phyloP scores from a whole-genome alignment of 1,139 yeast species.

The Candida glucosophila region DNA sequence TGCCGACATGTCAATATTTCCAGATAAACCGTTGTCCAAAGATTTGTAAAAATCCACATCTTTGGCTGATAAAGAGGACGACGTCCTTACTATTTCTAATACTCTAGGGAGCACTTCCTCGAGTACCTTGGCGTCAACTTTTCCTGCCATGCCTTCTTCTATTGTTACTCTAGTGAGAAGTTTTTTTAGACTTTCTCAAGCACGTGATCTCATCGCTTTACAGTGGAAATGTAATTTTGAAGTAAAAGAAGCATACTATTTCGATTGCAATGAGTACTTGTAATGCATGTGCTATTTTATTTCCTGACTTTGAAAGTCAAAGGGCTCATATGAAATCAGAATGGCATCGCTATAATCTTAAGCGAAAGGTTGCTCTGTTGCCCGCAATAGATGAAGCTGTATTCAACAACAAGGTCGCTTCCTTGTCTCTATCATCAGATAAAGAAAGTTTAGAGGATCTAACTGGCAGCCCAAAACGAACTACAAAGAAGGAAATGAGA shows the following conservation, averaged over 20 bases:
- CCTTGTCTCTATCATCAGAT: slow-evolving; percentile 11
- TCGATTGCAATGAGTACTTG: slow-evolving; percentile 23
- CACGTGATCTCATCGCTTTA: slow-evolving; percentile 3
- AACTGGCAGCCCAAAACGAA: too few relatives aligned
- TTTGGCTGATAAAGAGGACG: slow-evolving; percentile 67
- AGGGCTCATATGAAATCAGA: slow-evolving; percentile 52
- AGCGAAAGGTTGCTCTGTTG: slow-evolving; percentile 51
- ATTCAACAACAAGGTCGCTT: slow-evolving; percentile 39
- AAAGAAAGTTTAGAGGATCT: slow-evolving; percentile 16
- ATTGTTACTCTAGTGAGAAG: not conserved
- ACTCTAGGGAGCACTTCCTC: slow-evolving; percentile 31
- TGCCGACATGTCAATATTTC: slow-evolving; percentile 35
- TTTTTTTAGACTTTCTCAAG: not conserved
- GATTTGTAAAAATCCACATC: slow-evolving; percentile 72
- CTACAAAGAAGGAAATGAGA: slow-evolving; percentile 57
- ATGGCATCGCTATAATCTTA: slow-evolving; percentile 66
- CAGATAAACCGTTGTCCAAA: slow-evolving; percentile 46
- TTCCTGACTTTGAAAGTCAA: slow-evolving; percentile 33
- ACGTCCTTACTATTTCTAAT: slow-evolving; percentile 54
- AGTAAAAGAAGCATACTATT: not conserved
- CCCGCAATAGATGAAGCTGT: slow-evolving; percentile 46
- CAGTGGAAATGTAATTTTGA: not conserved
- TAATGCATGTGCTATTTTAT: slow-evolving; percentile 36
- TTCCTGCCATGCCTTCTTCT: slow-evolving; percentile 3
- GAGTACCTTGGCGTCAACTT: slow-evolving; percentile 8